Base-by-base conservation (phyloP, 371 early-diverging fungal genomes). In the Saksenaea vasiformis region DNA sequence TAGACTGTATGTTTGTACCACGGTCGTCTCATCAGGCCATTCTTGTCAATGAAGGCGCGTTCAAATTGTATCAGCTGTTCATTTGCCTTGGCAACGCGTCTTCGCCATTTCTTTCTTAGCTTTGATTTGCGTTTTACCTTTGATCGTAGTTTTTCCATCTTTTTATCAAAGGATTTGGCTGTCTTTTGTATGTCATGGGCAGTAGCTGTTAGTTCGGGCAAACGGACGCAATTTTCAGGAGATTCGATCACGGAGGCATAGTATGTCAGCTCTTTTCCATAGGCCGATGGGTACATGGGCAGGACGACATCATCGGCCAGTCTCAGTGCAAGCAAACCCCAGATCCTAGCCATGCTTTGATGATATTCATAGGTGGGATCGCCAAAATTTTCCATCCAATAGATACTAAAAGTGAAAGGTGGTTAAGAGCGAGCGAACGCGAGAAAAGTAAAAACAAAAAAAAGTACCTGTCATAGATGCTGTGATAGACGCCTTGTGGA, bases 1-100 rank as follows among this genome's bases (percentile, higher is more conserved):
- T 79, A 75, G 0, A 87, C 65, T 8, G 75, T 69, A 55, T 87
- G 87, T 54, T 82, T 78, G 70, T 72, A 84, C 87, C 87, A 87
- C 19, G 67, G 64, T 35, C 85, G 79, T 5, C 79, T 77, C 3
- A 76, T 74, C 34, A 85, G 70, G 26, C 87, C 87, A 38, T 72
- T 70, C 5, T 74, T 68, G 39, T 80, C 79, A 26, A 84, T 60
- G 60, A 87, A 80, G 28, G 72, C 76, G 28, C 80, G 72, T 60
- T 85, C 87, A 15, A 83, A 74, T 22, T 71, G 60, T 9, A 70
- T 64, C 3, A 77, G 59, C 36, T 73, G 77, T 39, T 77, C 77
- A 59, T 85, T 85, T 44, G 73, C 53, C 43, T 64, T 59, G 34
- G 34, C 60, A n/a, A 72, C 44, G 15, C 56, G 57, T 38, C 63